phyloP scores from a whole-genome alignment of 352 stramenopile species.

The Pythium folliculosum region DNA sequence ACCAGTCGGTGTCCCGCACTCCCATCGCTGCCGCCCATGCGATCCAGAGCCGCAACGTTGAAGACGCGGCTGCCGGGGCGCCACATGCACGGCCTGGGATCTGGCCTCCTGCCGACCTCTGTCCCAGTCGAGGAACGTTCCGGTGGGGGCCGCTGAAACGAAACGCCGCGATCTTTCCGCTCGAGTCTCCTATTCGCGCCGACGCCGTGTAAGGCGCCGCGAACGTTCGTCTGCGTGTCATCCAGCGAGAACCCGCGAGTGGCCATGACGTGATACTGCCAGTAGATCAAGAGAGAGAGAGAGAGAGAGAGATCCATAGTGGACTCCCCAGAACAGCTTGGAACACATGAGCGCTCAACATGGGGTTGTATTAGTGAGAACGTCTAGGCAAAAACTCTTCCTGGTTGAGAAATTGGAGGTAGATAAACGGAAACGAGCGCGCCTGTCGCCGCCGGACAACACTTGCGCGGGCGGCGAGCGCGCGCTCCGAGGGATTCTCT shows the following conservation, averaged over 20 bases:
- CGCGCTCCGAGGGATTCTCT: background rate
- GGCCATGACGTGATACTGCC: too few relatives aligned
- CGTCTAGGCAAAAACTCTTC: too few relatives aligned
- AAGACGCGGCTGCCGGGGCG: background rate
- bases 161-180: background rate
- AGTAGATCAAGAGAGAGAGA: background rate
- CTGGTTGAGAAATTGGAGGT: too few relatives aligned
- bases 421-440: too few relatives aligned
- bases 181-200: background rate
- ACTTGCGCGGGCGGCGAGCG: constrained; percentile 3
- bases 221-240: background rate
- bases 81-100: background rate
- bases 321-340: too few relatives aligned
- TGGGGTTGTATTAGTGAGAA: too few relatives aligned
- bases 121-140: background rate
- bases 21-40: background rate
- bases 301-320: background rate
- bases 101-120: too few relatives aligned
- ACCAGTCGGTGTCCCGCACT: too few relatives aligned
- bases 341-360: too few relatives aligned
- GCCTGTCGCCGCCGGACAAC: background rate
- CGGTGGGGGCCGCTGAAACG: background rate
- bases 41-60: background rate
- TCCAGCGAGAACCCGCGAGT: background rate
- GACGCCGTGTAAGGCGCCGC: background rate